These are phyloP conservation scores for Trypanosoma lewisi DNA, from an alignment of 208 protist species.

Conservation along the genomic window DNA sequence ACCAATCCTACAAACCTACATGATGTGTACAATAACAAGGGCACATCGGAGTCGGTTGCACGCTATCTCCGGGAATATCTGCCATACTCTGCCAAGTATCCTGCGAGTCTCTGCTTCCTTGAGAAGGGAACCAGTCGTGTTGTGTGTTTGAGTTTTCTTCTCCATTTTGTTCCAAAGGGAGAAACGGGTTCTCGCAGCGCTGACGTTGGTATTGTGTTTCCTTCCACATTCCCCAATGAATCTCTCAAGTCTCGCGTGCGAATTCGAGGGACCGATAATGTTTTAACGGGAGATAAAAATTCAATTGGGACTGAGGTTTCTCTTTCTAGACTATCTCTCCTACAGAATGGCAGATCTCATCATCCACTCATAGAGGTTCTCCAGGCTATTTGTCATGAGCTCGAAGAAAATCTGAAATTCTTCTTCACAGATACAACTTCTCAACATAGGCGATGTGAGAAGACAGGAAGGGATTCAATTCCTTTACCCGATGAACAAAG, in stretches of 20 bases:
- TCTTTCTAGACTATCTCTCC: neutral
- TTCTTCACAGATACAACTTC: neutral
- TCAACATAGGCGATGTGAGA: neutral
- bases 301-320: neutral
- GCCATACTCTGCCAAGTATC: slow-evolving; percentile 51
- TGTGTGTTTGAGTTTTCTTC: neutral
- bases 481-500: neutral
- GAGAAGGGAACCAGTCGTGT: neutral
- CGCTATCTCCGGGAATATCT: slow-evolving; percentile 49
- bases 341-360: neutral
- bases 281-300: neutral
- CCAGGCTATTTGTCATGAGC: neutral
- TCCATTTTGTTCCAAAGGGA: slow-evolving; percentile 5
- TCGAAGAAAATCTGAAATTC: slow-evolving; percentile 2
- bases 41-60: slow-evolving; percentile 35
- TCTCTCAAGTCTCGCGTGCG: slow-evolving; percentile 4
- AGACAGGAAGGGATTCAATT: neutral
- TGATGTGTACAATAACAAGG: slow-evolving; percentile 2
- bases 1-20: neutral
- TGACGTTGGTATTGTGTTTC: slow-evolving; percentile 9
- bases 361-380: slow-evolving; percentile 8
- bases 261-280: neutral
- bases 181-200: neutral
- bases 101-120: slow-evolving; percentile 21
- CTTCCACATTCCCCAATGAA: neutral